A percentile compares a stretch with the other conserved stretches of the same genome.
phyloP scores from a whole-genome alignment of 169 alveolate species.

The Blepharisma undulans region DNA sequence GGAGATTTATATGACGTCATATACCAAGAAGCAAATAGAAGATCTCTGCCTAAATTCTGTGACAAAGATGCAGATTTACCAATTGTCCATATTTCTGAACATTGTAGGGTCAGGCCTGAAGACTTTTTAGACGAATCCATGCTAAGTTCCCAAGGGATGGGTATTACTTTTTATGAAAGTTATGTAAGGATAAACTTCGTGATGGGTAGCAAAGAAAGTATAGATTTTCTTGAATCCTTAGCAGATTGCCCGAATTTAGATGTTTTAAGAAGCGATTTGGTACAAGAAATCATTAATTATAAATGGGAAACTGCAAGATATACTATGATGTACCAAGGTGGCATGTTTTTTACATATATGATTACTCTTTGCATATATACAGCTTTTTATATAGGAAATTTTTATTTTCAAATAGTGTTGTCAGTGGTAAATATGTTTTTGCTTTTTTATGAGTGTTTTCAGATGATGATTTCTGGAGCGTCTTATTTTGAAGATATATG shows the following conservation, averaged over 20 bases:
- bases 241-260: conserved; percentile 12
- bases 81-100: conserved; percentile 4
- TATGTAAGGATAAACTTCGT: background rate
- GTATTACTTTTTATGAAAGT: conserved; percentile 1
- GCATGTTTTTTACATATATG: background rate
- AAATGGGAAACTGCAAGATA: conserved; percentile 26
- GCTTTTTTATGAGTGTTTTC: conserved; percentile 8
- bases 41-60: background rate
- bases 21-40: conserved; percentile 2
- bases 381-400: background rate
- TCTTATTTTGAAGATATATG: conserved; percentile 7
- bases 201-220: conserved; percentile 26
- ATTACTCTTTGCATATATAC: background rate
- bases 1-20: conserved; percentile 1
- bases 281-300: conserved; percentile 21
- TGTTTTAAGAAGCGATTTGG: conserved; percentile 14
- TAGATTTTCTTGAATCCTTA: conserved; percentile 24
- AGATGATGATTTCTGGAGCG: background rate
- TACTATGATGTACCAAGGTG: conserved; percentile 10
- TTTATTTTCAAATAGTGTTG: background rate
- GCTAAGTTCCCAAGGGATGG: background rate
- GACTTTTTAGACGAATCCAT: background rate
- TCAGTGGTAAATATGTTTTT: background rate
- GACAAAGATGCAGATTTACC: background rate
- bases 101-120: conserved; percentile 2